These are phyloP conservation scores for Sporothrix protearum DNA, from an alignment of 2,329 filamentous ascomycete species.

Conservation along the genomic window DNA sequence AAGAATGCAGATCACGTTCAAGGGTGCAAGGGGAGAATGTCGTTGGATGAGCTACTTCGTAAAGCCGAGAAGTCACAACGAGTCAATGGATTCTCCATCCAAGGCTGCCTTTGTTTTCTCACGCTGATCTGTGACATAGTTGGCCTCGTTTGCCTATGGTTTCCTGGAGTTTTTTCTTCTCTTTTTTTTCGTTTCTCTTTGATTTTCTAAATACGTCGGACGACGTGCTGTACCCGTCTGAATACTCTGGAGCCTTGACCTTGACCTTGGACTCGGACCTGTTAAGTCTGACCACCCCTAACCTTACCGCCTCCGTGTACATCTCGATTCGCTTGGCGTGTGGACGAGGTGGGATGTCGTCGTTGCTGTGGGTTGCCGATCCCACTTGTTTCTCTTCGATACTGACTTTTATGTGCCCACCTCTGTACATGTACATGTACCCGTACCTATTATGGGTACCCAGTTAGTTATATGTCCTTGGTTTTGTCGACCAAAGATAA, in stretches of 20 bases:
- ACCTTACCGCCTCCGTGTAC: neutral
- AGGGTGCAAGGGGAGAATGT: neutral
- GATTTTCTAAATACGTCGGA: neutral
- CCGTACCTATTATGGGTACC: neutral
- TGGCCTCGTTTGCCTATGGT: neutral
- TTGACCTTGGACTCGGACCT: too few species aligned
- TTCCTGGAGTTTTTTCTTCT: neutral
- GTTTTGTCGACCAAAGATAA: too few species aligned
- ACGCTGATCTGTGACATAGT: neutral
- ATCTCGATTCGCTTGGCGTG: neutral
- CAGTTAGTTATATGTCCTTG: neutral
- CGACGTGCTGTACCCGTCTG: neutral
- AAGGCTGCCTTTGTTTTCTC: neutral
- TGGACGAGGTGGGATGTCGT: slow-evolving; percentile 2
- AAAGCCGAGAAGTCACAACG: neutral
- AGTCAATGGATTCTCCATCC: neutral
- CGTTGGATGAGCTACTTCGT: neutral
- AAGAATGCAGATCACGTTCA: neutral
- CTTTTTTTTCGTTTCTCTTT: neutral
- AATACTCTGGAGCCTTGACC: neutral
- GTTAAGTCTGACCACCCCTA: neutral
- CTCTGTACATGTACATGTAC: too few species aligned
- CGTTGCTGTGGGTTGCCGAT: slow-evolving; percentile 1
- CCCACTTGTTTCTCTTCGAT: neutral
- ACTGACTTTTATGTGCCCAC: neutral